Evolutionary conservation across 139 green algal species (phyloP).

Genomic region (Micromonas commoda): DNA sequence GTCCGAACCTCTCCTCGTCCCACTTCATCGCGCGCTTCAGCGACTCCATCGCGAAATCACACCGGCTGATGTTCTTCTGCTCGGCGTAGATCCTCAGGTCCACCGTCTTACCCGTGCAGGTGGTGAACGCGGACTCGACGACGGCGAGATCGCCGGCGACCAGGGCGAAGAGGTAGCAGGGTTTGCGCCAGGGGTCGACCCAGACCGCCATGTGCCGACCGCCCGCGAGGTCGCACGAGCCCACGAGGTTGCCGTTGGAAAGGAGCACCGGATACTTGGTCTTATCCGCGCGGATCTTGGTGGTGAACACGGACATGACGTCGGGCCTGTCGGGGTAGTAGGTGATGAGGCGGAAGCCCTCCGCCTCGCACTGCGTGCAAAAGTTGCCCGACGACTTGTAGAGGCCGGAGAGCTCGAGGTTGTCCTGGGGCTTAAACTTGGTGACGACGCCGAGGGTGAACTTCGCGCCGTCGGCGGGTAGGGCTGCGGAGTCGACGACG

Average conservation of each 20-base stretch:
- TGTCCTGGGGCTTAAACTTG: constrained; percentile 6
- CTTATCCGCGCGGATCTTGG: constrained; percentile 82
- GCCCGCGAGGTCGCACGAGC: constrained; percentile 26
- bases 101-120: constrained; percentile 60
- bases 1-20: constrained; percentile 74
- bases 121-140: constrained; percentile 76
- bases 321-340: constrained; percentile 89
- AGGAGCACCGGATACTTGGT: constrained; percentile 88
- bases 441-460: background rate
- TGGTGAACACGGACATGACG: constrained; percentile 70
- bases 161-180: constrained; percentile 97
- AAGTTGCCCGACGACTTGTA: constrained; percentile 94
- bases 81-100: constrained; percentile 78
- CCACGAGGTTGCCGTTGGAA: constrained; percentile 89
- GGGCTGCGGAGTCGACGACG: background rate
- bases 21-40: constrained; percentile 88
- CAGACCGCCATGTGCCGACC: constrained; percentile 59
- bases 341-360: constrained; percentile 96
- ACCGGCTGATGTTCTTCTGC: constrained; percentile 57
- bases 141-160: constrained; percentile 80
- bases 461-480: background rate
- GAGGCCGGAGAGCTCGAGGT: constrained; percentile 63
- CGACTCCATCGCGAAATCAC: constrained; percentile 78
- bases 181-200: constrained; percentile 90
- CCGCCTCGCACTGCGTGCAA: constrained; percentile 96